Conservation (phyloP, 495 filamentous ascomycete species). For the Daldinia grandis region DNA sequence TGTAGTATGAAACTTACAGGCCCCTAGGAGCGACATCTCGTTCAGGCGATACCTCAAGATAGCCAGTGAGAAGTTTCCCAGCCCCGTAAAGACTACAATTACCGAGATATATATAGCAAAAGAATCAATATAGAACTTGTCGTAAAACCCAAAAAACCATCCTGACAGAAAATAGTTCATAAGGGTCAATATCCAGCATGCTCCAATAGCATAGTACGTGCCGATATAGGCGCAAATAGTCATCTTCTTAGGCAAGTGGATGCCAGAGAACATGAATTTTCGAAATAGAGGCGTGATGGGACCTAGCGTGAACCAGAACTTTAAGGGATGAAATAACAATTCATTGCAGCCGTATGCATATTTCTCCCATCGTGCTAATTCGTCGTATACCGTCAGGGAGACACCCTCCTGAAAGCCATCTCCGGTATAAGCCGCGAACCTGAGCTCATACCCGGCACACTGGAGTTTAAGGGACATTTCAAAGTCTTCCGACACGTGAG, state of each 20-base stretch:
- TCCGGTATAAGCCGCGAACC: constrained; percentile 69
- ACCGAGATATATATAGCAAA: constrained; percentile 68
- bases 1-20: constrained; percentile 43
- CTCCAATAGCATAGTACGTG: constrained; percentile 77
- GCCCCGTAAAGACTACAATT: constrained; percentile 64
- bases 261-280: constrained; percentile 64
- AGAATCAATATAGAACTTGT: constrained; percentile 69
- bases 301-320: constrained; percentile 62
- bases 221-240: constrained; percentile 79
- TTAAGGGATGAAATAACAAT: constrained; percentile 62
- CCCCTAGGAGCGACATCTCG: constrained; percentile 49
- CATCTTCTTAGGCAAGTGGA: constrained; percentile 70
- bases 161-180: constrained; percentile 72
- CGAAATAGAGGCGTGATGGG: constrained; percentile 74
- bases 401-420: constrained; percentile 79
- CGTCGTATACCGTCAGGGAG: constrained; percentile 78
- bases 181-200: constrained; percentile 70
- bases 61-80: constrained; percentile 61
- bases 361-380: constrained; percentile 78
- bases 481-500: constrained; percentile 77
- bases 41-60: constrained; percentile 63
- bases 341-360: constrained; percentile 81
- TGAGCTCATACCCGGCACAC: constrained; percentile 67
- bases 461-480: constrained; percentile 78
- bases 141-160: constrained; percentile 65